Base-by-base conservation (phyloP, 352 stramenopile species). In the Phytophthora palmivora region DNA sequence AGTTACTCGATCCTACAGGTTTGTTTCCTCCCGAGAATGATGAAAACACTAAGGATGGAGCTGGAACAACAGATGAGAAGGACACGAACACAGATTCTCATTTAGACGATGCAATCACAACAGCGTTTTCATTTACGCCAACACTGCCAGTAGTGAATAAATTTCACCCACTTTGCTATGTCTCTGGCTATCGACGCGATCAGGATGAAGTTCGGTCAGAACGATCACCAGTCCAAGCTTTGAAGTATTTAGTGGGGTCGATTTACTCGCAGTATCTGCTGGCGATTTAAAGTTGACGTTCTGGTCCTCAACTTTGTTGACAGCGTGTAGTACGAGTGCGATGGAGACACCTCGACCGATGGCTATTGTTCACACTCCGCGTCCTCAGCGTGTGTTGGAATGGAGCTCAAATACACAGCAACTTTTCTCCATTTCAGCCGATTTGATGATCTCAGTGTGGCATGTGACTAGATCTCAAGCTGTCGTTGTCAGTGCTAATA, bases 281-380 rank as follows among this genome's bases (percentile, higher is more conserved):
- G 84, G 82, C 0, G 84, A 94, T 38, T 57, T 94, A 14, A 94
- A 92, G 48, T 72, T 94, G 50, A 91, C 82, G 22, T 92, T 94
- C 50, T 94, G 84, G 84, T 58, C 79, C 2, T 73, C 81, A 1
- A 77, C 70, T 14, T 70, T 91, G 19, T 52, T 94, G n/a, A 91
- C 79, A 2, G 76, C 81, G 0, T 76, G 63, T 21, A 91, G 82
- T 39, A 56, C 78, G 5, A 89, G 82, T 16, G 82, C 82, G 0
- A 55, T 91, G 28, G 83, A 92, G 47, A 88, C 72, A 7, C 79
- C 81, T 5, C 32, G 74, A n/a, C 84, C 84, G 3, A 65, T 94
- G n/a, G 74, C 75, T 6, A 70, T 90, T 26, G 74, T 89, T 0
- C 78, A 89, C 26, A 94, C 82, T 0, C 78, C 78, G 11, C 77